Base-by-base conservation (phyloP, 495 filamentous ascomycete species). In the Penicillium argentinense region DNA sequence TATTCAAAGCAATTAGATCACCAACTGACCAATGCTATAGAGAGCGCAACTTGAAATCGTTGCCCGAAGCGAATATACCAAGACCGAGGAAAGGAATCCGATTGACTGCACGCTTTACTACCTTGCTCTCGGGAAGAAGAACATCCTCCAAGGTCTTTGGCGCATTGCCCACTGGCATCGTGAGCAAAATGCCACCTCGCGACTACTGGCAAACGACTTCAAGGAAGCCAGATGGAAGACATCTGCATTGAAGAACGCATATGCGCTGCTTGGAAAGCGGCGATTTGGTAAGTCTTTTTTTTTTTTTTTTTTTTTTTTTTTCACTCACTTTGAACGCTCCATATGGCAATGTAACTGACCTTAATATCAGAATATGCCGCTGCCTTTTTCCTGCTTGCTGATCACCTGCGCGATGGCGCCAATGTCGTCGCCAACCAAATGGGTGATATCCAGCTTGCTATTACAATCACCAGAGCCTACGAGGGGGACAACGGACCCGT, bases 51-150 rank as follows among this genome's bases (percentile, higher is more conserved):
- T 97, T 46, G 95, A 99, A 63, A 64, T 81, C 23, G 80, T 99
- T 27, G 95, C 93, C 39, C 82, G 93, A 21, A 96, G 91, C 53
- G 88, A 97, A 57, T 99, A 97, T 66, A 88, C 88, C 16, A 89
- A 88, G 54, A 83, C 84, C 4, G 88, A 95, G 22, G 79, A 87
- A 49, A 91, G 88, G 63, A 95, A 96, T 56, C 93, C 93, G 0
- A 81, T 95, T n/a, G 89, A 97, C 51, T 97, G 95, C 68, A 87
- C 85, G 50, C 67, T 99, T 12, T 92, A 85, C 64, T 99, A 97
- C 62, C 75, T 99, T 16, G 92, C 93, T 3, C 75, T 97, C 16
- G 79, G 77, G 45, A 99, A 96, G 75, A 99, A 97, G 66, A 82
- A 86, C 13, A 86, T 97, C 3, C 78, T 99, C 3, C 76, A 95